Percentiles rank a stretch among this genome's conserved stretches.
phyloP scores from a whole-genome alignment of 1,284 basidiomycete species.

The Ustilago bromivora region DNA sequence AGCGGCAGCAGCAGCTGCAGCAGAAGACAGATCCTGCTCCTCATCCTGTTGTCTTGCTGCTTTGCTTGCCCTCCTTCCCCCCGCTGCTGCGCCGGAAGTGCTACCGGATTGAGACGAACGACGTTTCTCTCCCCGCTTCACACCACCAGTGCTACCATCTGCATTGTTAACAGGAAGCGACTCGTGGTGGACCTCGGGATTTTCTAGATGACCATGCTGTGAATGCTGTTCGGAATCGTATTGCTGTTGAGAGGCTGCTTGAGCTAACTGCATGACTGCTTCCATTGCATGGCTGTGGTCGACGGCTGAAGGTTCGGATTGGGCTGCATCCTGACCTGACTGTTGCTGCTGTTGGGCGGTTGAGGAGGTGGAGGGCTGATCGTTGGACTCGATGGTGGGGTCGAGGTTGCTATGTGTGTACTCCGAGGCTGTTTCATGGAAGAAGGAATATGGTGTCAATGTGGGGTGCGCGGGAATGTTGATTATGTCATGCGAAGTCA shows the following conservation, averaged over 20 bases:
- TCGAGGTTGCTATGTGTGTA: constrained; percentile 47
- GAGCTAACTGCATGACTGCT: constrained; percentile 51
- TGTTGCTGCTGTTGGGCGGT: not conserved
- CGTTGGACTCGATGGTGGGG: constrained; percentile 9
- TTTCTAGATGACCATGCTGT: constrained; percentile 32
- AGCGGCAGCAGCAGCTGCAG: constrained; percentile 18
- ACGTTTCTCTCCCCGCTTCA: constrained; percentile 32
- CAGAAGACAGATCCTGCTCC: constrained; percentile 19
- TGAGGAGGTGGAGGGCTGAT: not conserved
- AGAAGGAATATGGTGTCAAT: constrained; percentile 8
- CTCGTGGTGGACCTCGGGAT: constrained; percentile 26
- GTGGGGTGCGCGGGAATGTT: not conserved
- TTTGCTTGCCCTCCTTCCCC: constrained; percentile 16
- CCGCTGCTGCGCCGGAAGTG: not conserved
- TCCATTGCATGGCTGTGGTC: constrained; percentile 36
- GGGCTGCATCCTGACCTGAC: not conserved
- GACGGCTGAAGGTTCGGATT: constrained; percentile 4
- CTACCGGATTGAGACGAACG: constrained; percentile 13
- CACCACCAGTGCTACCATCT: not conserved
- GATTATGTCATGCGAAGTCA: constrained; percentile 42
- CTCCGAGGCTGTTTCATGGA: constrained; percentile 31
- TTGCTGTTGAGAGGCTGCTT: constrained; percentile 52
- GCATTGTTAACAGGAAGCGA: constrained; percentile 29
- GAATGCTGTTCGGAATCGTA: constrained; percentile 34
- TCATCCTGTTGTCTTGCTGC: constrained; percentile 20